phyloP scores from a whole-genome alignment of 108 stramenopile genomes.

The Discostella pseudostelligera region DNA sequence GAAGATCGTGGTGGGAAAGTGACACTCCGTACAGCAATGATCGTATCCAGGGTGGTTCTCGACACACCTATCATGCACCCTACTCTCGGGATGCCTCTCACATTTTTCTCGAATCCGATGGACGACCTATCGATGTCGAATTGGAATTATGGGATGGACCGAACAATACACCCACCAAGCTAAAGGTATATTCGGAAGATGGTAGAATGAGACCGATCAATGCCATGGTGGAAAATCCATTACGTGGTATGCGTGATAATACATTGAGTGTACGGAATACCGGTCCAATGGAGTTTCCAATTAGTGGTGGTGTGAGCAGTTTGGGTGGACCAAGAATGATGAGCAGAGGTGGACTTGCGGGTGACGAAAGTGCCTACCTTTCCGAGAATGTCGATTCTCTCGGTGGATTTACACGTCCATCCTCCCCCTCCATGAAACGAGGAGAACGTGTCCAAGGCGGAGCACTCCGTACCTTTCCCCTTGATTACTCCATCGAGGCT shows the following conservation, averaged over 20 bases:
- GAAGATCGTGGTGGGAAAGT: constrained; percentile 36
- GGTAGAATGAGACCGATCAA: constrained; percentile 43
- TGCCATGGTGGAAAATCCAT: constrained; percentile 36
- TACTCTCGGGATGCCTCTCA: constrained; percentile 26
- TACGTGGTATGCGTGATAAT: constrained; percentile 15
- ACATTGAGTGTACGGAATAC: constrained; percentile 43
- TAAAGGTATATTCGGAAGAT: constrained; percentile 53
- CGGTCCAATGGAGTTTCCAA: constrained; percentile 50
- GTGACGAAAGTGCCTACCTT: constrained; percentile 22
- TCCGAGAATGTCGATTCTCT: too few relatives aligned
- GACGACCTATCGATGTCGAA: constrained; percentile 40
- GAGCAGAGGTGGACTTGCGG: constrained; percentile 10
- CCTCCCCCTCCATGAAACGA: constrained; percentile 17
- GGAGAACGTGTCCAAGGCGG: constrained; percentile 41
- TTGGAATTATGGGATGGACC: constrained; percentile 57
- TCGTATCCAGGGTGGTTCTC: constrained; percentile 40
- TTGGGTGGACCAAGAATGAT: constrained; percentile 3
- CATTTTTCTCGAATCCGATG: constrained; percentile 45
- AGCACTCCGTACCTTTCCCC: constrained; percentile 35
- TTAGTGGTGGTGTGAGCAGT: constrained; percentile 31
- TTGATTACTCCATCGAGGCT: constrained; percentile 38
- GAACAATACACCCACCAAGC: constrained; percentile 44
- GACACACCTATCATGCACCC: constrained; percentile 27
- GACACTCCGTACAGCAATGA: constrained; percentile 5
- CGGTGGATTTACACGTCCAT: too few relatives aligned